A percentile compares a stretch with the other conserved stretches of the same genome.
Conservation (phyloP, 2,329 filamentous ascomycete species). For the Colletotrichum filicis region DNA sequence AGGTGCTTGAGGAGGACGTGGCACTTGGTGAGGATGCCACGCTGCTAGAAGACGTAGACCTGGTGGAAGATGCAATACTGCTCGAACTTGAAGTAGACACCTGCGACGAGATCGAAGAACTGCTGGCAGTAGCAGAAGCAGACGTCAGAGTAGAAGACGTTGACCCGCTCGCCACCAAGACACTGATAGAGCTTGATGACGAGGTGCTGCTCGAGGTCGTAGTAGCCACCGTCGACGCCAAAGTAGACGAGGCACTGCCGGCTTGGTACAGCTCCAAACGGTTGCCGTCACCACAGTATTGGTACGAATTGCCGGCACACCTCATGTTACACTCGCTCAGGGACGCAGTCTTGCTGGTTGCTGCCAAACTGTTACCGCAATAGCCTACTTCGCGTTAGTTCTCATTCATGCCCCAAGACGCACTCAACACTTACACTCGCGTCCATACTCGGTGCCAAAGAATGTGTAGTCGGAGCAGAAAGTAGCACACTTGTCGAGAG, state of each 20-base stretch:
- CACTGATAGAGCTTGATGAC: not conserved
- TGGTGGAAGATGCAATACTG: not conserved
- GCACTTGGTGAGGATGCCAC: not conserved
- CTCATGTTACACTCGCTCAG: slow-evolving; percentile 50
- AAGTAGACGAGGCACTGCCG: slow-evolving; percentile 25
- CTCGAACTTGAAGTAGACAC: not conserved
- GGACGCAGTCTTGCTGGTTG: slow-evolving; percentile 44
- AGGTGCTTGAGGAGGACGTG: slow-evolving; percentile 1
- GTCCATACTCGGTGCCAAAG: slow-evolving; percentile 50
- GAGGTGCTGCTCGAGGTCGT: slow-evolving; percentile 7
- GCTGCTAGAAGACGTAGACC: not conserved
- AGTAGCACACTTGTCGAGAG: slow-evolving; percentile 49
- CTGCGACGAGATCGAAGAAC: slow-evolving; percentile 19
- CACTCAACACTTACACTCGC: slow-evolving; percentile 44
- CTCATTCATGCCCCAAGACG: not conserved
- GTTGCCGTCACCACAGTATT: slow-evolving; percentile 52
- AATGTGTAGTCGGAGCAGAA: slow-evolving; percentile 50
- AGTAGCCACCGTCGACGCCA: slow-evolving; percentile 6
- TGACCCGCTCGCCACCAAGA: not conserved
- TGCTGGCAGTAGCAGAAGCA: not conserved
- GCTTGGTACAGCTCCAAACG: slow-evolving; percentile 50
- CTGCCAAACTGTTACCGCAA: slow-evolving; percentile 50
- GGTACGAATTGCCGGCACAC: slow-evolving; percentile 47
- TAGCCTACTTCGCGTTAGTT: slow-evolving; percentile 41
- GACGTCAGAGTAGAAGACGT: not conserved